Evolutionary conservation across 208 protist genomes (phyloP).

Genomic region (Herpetomonas muscarum): DNA sequence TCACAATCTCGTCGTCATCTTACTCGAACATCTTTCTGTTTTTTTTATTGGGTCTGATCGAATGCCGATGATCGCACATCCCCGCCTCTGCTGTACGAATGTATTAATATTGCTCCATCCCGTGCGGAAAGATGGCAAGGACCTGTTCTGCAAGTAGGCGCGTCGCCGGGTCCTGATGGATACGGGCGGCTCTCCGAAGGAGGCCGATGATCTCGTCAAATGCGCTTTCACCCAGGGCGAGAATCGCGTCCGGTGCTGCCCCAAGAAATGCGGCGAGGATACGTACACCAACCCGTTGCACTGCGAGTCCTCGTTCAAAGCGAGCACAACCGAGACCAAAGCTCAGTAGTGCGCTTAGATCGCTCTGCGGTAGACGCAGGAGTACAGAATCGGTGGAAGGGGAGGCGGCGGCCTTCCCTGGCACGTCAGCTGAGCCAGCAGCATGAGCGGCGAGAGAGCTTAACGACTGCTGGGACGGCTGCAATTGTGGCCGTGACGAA

Average conservation of each 20-base stretch:
- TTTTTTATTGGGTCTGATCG: background rate
- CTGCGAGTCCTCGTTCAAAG: constrained; percentile 29
- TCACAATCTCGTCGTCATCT: too few species aligned
- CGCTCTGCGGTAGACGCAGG: too few species aligned
- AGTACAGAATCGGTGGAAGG: too few species aligned
- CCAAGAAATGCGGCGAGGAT: constrained; percentile 63
- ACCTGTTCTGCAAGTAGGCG: constrained; percentile 57
- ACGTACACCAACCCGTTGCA: constrained; percentile 66
- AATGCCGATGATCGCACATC: too few species aligned
- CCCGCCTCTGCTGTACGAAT: too few species aligned
- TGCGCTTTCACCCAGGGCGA: background rate
- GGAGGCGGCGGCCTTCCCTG: too few species aligned
- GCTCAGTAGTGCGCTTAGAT: constrained; percentile 27
- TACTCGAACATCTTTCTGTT: constrained; percentile 1
- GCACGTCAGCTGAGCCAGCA: too few species aligned
- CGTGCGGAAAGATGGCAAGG: constrained; percentile 12
- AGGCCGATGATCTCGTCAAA: constrained; percentile 3
- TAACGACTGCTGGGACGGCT: too few species aligned
- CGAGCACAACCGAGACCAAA: constrained; percentile 66
- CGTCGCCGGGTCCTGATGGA: constrained; percentile 44
- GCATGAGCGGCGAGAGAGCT: too few species aligned
- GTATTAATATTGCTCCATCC: too few species aligned
- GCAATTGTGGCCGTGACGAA: too few species aligned
- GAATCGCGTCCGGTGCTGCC: constrained; percentile 56
- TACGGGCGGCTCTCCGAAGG: constrained; percentile 39